Conservation (phyloP, 352 stramenopile genomes). For the Pythium scleroteichum region DNA sequence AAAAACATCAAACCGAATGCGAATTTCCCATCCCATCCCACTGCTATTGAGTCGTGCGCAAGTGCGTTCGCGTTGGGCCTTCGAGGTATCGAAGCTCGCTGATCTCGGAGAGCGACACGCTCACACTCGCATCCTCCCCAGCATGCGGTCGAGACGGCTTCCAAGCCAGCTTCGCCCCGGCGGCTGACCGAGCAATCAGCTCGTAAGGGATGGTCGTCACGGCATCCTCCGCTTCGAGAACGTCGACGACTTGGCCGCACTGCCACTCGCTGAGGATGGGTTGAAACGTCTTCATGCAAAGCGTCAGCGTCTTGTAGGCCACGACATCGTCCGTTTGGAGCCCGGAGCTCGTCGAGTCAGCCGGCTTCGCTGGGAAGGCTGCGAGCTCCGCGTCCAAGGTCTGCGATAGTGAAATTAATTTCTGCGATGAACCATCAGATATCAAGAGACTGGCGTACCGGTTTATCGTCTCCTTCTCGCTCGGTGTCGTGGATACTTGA, state of each 20-base stretch:
- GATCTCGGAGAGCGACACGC: slow-evolving; percentile 35
- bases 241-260: slow-evolving; percentile 41
- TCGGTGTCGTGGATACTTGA: slow-evolving; percentile 45
- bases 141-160: neutral
- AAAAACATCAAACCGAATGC: slow-evolving; percentile 12
- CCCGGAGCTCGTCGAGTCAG: slow-evolving; percentile 1
- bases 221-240: slow-evolving; percentile 5
- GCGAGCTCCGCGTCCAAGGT: slow-evolving; percentile 29
- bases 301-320: slow-evolving; percentile 72
- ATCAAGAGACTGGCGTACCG: slow-evolving; percentile 16
- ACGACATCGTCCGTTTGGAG: slow-evolving; percentile 54
- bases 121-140: slow-evolving; percentile 8
- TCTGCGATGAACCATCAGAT: too few species aligned
- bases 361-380: slow-evolving; percentile 28
- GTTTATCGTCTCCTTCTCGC: slow-evolving; percentile 11
- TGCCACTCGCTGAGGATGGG: slow-evolving; percentile 70
- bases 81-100: slow-evolving; percentile 54
- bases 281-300: slow-evolving; percentile 81
- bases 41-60: too few species aligned
- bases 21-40: neutral
- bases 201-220: slow-evolving; percentile 19
- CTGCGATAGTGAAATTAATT: too few species aligned
- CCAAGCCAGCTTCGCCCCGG: slow-evolving; percentile 8
- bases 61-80: too few species aligned
- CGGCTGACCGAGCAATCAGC: neutral